phyloP scores from a whole-genome alignment of 768 basidiomycete genomes.

The Tylopilus sp. region DNA sequence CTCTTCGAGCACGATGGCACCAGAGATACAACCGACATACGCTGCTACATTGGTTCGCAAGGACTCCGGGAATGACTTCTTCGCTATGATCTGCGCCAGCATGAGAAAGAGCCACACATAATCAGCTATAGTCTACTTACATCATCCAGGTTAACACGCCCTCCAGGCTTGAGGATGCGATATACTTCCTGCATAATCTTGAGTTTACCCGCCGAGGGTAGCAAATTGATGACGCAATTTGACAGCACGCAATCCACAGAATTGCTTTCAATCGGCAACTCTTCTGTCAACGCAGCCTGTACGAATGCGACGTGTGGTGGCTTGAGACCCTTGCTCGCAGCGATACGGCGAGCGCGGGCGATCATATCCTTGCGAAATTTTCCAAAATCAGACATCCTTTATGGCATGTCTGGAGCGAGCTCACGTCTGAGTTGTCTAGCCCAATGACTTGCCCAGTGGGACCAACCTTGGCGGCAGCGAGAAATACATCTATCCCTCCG shows the following conservation, averaged over 20 bases:
- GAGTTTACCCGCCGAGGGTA: constrained; percentile 41
- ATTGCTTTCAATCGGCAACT: too few relatives aligned
- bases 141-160: constrained; percentile 48
- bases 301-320: too few relatives aligned
- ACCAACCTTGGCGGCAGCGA: constrained; percentile 50
- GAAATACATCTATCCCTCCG: constrained; percentile 53
- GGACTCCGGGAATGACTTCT: constrained; percentile 38
- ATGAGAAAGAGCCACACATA: not conserved
- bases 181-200: constrained; percentile 43
- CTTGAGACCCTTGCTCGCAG: too few relatives aligned
- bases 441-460: too few relatives aligned
- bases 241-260: constrained; percentile 55
- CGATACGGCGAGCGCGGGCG: constrained; percentile 40
- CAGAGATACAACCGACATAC: constrained; percentile 45
- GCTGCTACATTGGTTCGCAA: constrained; percentile 39
- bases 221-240: constrained; percentile 54
- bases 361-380: constrained; percentile 47
- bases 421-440: too few relatives aligned
- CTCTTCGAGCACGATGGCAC: too few relatives aligned
- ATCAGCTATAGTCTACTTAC: constrained; percentile 24
- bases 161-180: constrained; percentile 54
- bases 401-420: constrained; percentile 1
- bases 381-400: not conserved
- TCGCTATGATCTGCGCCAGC: constrained; percentile 45
- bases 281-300: too few relatives aligned